Evolutionary conservation across 1,284 basidiomycete genomes (phyloP).

Genomic region (Mrakiaceae sp.): DNA sequence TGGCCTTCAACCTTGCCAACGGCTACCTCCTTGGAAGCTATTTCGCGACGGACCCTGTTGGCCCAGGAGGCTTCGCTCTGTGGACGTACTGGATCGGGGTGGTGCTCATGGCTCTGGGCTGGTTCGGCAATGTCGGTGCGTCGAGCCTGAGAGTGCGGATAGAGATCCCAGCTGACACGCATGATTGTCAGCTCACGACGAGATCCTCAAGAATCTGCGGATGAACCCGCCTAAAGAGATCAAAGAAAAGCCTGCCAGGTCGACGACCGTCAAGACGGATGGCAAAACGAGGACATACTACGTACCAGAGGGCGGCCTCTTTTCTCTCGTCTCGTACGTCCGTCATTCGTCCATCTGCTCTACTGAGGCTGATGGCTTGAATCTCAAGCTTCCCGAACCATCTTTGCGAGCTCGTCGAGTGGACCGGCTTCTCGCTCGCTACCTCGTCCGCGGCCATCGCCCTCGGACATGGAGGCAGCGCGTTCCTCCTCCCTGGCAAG

Average conservation of each 20-base stretch:
- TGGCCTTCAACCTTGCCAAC: slow-evolving; percentile 3
- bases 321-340: not conserved
- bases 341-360: not conserved
- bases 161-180: not conserved
- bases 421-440: slow-evolving; percentile 3
- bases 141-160: not conserved
- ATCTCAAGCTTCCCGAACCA: slow-evolving; percentile 1
- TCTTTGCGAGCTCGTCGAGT: slow-evolving; percentile 4
- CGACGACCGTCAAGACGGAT: not conserved
- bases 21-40: not conserved
- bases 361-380: too few species aligned
- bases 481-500: not conserved
- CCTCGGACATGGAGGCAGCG: not conserved
- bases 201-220: slow-evolving; percentile 2
- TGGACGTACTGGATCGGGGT: slow-evolving; percentile 1
- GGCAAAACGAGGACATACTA: not conserved
- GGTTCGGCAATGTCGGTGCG: slow-evolving; percentile 1
- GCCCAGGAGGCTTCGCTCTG: not conserved
- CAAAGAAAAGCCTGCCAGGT: not conserved
- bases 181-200: not conserved
- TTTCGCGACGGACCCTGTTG: not conserved
- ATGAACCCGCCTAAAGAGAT: not conserved
- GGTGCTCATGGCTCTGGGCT: not conserved
- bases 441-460: not conserved
- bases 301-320: not conserved